Evolutionary conservation across 163 green algal species (phyloP).

Genomic region (Scenedesmus sp.): DNA sequence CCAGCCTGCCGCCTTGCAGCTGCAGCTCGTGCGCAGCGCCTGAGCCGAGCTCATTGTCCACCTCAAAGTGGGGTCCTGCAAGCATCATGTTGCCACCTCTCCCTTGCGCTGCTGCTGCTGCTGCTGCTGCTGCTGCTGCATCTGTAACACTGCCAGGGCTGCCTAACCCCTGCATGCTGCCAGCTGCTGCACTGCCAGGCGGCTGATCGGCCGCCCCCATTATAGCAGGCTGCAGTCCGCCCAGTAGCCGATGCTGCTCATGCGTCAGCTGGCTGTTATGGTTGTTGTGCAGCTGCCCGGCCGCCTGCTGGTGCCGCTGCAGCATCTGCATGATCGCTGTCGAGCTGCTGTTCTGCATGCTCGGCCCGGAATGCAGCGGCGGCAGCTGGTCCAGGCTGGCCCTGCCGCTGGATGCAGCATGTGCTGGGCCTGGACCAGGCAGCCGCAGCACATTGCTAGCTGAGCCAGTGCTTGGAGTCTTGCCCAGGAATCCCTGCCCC

Average conservation of each 20-base stretch:
- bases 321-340: not conserved
- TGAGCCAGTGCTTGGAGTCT: not conserved
- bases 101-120: not conserved
- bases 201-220: not conserved
- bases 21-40: not conserved
- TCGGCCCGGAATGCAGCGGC: not conserved
- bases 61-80: too few species aligned
- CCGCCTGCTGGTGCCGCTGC: constrained; percentile 9
- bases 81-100: too few species aligned
- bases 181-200: not conserved
- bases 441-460: not conserved
- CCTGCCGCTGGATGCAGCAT: not conserved
- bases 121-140: constrained; percentile 10
- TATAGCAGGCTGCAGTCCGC: not conserved
- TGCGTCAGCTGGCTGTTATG: not conserved
- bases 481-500: not conserved
- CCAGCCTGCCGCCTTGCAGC: not conserved
- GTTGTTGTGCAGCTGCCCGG: not conserved
- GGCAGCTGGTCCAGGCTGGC: not conserved
- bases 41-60: too few species aligned
- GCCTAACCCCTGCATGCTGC: not conserved
- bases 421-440: not conserved
- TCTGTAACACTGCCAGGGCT: not conserved
- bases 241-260: not conserved
- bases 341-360: constrained; percentile 22